These are phyloP conservation scores for Aurinia saxatilis DNA, from an alignment of 345 rosid species.

Conservation along the genomic window DNA sequence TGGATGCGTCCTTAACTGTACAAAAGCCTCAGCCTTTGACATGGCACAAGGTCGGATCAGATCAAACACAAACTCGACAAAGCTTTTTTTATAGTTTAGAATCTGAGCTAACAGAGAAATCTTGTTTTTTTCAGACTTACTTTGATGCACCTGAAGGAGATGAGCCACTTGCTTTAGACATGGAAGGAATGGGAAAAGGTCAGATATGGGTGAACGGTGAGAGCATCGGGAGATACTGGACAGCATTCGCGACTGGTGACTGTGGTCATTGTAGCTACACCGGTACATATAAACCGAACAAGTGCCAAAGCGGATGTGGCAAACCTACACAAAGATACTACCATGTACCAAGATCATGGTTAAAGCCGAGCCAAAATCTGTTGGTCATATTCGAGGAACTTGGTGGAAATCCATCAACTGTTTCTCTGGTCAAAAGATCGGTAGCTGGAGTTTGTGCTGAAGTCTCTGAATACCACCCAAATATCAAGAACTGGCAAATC, in stretches of 20 bases:
- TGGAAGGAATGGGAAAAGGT: constrained; percentile 98
- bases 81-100: background rate
- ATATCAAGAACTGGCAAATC: constrained; percentile 93
- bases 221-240: constrained; percentile 96
- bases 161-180: constrained; percentile 91
- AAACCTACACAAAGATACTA: constrained; percentile 94
- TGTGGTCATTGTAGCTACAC: constrained; percentile 77
- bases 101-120: background rate
- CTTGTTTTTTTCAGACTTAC: constrained; percentile 41
- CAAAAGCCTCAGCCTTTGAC: constrained; percentile 79
- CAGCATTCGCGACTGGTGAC: constrained; percentile 70
- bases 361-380: constrained; percentile 80
- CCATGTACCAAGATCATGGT: constrained; percentile 88
- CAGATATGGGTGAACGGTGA: constrained; percentile 94
- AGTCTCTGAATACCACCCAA: constrained; percentile 82
- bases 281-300: constrained; percentile 71
- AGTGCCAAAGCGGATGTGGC: constrained; percentile 87
- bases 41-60: constrained; percentile 78
- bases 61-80: background rate
- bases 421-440: constrained; percentile 80
- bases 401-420: constrained; percentile 78
- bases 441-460: constrained; percentile 80
- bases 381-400: constrained; percentile 93
- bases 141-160: constrained; percentile 91
- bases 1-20: constrained; percentile 47